Evolutionary conservation across 1,139 yeast species (phyloP), one percentile per base, ranked within the genome.

Genomic region (Kazachstania sp.): DNA sequence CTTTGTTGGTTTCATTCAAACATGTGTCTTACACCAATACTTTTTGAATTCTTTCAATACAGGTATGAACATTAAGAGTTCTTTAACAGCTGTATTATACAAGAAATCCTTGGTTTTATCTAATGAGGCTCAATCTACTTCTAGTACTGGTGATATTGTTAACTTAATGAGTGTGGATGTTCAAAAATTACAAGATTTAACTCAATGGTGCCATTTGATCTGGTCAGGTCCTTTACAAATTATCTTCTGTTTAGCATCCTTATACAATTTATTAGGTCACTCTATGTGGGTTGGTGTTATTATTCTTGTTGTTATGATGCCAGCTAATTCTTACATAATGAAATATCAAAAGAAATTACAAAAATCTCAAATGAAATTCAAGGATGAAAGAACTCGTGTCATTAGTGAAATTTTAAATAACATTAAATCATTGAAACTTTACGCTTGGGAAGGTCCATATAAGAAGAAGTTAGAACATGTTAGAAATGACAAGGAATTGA

Each of bases 221-320:
- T 90, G 97, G 96, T 88, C 97, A 0, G 97, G 97, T 41, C 98
- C 98, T 2, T 86, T 90, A 70, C 98, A 92, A 70, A 82, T 92
- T 57, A 57, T 77, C 39, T 70, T 92, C 50, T 92, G 97, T 73
- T 74, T 92, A 56, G 67, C 74, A 48, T 84, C 95, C 3, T 72
- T 92, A 48, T 79, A 92, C 65, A 76, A 78, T 8, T 69, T 92
- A 50, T 71, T 92, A 49, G 97, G 97, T 36, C 80, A 83, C 55
- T 77, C 95, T 29, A 92, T 92, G 97, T 90, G 97, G 97, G 85
- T 95, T 41, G 98, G 98, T 67, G 95, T 92, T 28, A 68, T 76
- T 15, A 79, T 92, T 50, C 83, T 92, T 83, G 63, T 85, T 7
- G 63, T 90, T 43, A 83, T 90, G 83, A 82, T 92, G 56, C 97